phyloP scores from a whole-genome alignment of 108 stramenopile species.

The Nitzschia sp. region DNA sequence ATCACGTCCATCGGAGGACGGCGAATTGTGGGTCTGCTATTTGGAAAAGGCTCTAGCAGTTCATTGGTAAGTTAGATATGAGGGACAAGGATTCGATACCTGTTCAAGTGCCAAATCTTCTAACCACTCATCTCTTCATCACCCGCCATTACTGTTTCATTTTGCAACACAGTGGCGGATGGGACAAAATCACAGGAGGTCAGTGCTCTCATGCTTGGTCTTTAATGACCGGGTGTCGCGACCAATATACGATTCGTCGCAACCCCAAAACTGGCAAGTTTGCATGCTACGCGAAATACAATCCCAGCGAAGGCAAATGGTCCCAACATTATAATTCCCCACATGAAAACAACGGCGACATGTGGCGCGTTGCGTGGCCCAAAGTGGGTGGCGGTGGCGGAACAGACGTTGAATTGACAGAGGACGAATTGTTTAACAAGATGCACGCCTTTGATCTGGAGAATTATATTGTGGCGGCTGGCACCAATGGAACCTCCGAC shows the following conservation, averaged over 20 bases:
- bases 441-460: conserved; percentile 12
- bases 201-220: conserved; percentile 27
- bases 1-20: conserved; percentile 23
- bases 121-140: too few species aligned
- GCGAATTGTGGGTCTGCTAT: conserved; percentile 28
- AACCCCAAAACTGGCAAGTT: background rate
- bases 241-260: conserved; percentile 20
- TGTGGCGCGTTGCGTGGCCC: conserved; percentile 25
- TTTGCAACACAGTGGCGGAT: conserved; percentile 30
- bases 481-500: conserved; percentile 15
- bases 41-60: conserved; percentile 28
- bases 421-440: conserved; percentile 11
- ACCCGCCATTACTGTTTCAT: too few species aligned
- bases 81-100: too few species aligned
- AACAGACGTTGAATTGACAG: background rate
- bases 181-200: conserved; percentile 25
- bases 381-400: conserved; percentile 21
- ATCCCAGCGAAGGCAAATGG: conserved; percentile 14
- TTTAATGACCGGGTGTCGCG: conserved; percentile 16
- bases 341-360: background rate
- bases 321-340: conserved; percentile 14
- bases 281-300: conserved; percentile 21
- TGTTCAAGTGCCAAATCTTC: too few species aligned
- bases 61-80: conserved; percentile 23
- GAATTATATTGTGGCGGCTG: conserved; percentile 18